These are phyloP conservation scores for Diaporthe aspalathi DNA, from an alignment of 2,329 filamentous ascomycete species.

Conservation along the genomic window DNA sequence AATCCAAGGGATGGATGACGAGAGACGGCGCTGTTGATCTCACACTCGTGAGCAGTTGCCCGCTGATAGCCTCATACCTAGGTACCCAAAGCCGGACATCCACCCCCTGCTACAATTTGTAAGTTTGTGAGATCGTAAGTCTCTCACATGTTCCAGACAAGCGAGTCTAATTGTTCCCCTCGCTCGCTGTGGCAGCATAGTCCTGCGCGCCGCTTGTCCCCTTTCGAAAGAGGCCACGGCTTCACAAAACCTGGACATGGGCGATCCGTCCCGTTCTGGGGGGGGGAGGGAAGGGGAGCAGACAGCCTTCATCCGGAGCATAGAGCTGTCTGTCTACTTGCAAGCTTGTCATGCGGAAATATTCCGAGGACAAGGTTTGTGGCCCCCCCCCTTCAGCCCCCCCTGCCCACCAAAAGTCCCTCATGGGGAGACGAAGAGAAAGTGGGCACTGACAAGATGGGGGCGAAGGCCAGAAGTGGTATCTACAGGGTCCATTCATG, in stretches of 20 bases:
- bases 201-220: background rate
- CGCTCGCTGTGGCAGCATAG: background rate
- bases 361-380: background rate
- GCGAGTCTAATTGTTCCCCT: background rate
- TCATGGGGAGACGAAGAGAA: background rate
- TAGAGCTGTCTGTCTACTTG: background rate
- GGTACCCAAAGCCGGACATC: background rate
- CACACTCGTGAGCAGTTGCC: background rate
- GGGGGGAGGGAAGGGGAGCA: background rate
- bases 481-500: background rate
- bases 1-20: background rate
- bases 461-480: conserved; percentile 13
- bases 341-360: conserved; percentile 12
- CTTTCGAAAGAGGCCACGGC: background rate
- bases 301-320: background rate
- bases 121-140: background rate
- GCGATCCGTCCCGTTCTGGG: conserved; percentile 15
- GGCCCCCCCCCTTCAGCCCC: too few relatives aligned
- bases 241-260: background rate
- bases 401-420: background rate
- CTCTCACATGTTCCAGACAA: background rate
- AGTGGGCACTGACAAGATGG: background rate
- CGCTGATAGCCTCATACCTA: background rate
- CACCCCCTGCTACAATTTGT: background rate
- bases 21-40: background rate